Conservation (phyloP, 371 early-diverging fungal species). For the Polyrhizophydium stewartii region DNA sequence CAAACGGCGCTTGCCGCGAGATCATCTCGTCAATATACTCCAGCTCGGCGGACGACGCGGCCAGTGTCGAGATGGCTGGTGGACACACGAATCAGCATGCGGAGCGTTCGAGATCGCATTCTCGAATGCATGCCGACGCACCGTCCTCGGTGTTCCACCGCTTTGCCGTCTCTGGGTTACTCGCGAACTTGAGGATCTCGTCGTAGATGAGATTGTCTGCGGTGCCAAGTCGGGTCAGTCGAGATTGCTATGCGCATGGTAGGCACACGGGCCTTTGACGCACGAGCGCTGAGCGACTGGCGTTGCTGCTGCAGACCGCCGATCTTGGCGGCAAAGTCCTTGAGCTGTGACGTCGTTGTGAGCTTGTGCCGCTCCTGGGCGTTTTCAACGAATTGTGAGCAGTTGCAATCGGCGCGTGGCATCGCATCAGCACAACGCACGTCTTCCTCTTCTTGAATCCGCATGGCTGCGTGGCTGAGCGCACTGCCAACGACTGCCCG, state of each 20-base stretch:
- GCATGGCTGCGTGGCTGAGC: conserved; percentile 75
- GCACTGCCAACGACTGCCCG: conserved; percentile 72
- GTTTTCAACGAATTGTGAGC: not conserved
- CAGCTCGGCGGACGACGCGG: conserved; percentile 13
- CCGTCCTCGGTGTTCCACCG: not conserved
- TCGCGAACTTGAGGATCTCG: conserved; percentile 69
- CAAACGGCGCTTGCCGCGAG: conserved; percentile 63
- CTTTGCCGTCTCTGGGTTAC: conserved; percentile 72
- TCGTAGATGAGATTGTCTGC: conserved; percentile 82
- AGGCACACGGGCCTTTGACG: conserved; percentile 8
- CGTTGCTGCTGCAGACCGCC: conserved; percentile 79
- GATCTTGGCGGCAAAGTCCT: conserved; percentile 83
- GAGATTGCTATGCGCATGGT: not conserved
- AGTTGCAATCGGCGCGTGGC: not conserved
- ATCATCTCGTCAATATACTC: conserved; percentile 86
- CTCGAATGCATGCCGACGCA: not conserved
- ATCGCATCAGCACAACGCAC: conserved; percentile 19
- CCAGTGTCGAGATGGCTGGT: too few relatives aligned
- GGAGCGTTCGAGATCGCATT: too few relatives aligned
- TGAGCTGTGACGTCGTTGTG: conserved; percentile 80
- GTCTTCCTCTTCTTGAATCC: conserved; percentile 82
- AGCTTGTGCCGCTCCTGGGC: conserved; percentile 73
- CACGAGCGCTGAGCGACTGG: conserved; percentile 73
- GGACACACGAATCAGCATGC: too few relatives aligned
- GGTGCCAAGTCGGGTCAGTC: not conserved